Evolutionary conservation across 1,284 basidiomycete genomes (phyloP).

Genomic region (Singerocomus rubriflavus): DNA sequence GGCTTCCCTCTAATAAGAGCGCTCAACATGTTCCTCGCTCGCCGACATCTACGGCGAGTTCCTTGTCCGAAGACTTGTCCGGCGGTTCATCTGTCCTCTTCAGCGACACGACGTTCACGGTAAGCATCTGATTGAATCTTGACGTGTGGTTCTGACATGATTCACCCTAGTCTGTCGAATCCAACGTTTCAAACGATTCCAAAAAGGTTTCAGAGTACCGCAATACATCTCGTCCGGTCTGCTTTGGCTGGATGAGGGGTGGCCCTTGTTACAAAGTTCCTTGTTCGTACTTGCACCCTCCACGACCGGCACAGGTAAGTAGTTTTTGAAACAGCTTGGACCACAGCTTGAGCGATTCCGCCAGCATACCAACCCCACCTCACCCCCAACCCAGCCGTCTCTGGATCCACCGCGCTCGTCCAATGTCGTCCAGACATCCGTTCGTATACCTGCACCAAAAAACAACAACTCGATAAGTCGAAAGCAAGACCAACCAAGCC

Average conservation of each 20-base stretch:
- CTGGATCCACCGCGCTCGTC: not conserved
- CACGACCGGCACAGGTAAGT: constrained; percentile 9
- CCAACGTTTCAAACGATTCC: constrained; percentile 14
- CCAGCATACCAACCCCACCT: not conserved
- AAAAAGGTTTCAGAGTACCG: not conserved
- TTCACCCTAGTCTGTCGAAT: constrained; percentile 17
- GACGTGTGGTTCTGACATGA: not conserved
- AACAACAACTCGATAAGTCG: not conserved
- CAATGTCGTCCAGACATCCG: not conserved
- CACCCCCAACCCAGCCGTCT: not conserved
- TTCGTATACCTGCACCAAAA: not conserved
- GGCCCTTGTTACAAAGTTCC: not conserved
- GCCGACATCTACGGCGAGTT: constrained; percentile 11
- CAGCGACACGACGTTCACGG: constrained; percentile 23
- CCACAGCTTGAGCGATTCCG: not conserved
- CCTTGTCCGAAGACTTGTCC: constrained; percentile 21
- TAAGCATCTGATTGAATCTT: constrained; percentile 1
- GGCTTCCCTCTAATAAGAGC: not conserved
- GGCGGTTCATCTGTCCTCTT: constrained; percentile 8
- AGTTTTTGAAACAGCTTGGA: not conserved
- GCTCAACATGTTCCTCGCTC: constrained; percentile 10
- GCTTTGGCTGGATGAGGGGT: constrained; percentile 5
- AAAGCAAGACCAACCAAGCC: not conserved
- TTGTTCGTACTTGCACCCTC: constrained; percentile 15
- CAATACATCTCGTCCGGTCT: not conserved